Conservation (phyloP, 345 rosid genomes). For the Lenwebbia sp. region DNA sequence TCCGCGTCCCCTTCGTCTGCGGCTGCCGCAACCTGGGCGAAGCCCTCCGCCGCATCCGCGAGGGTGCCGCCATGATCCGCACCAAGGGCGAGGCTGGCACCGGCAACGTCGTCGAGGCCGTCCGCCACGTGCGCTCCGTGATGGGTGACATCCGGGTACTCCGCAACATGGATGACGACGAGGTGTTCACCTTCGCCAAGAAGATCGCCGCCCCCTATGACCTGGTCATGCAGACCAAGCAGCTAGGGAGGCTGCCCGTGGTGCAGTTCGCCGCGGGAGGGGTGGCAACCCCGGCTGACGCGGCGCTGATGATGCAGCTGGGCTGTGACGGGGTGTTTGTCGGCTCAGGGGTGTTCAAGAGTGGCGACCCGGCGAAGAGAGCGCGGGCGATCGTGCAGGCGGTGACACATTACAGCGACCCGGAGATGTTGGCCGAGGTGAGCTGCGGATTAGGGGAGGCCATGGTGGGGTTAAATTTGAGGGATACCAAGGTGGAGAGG, state of each 20-base stretch:
- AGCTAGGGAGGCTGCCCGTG: slow-evolving; percentile 61
- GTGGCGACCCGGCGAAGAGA: slow-evolving; percentile 53
- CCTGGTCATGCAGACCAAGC: slow-evolving; percentile 60
- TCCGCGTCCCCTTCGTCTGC: slow-evolving; percentile 72
- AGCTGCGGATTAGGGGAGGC: slow-evolving; percentile 68
- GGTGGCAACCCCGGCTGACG: slow-evolving; percentile 70
- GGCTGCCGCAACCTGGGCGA: slow-evolving; percentile 80
- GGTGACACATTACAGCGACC: slow-evolving; percentile 51
- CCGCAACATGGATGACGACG: slow-evolving; percentile 70
- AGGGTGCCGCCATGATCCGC: slow-evolving; percentile 81
- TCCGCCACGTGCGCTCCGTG: slow-evolving; percentile 71
- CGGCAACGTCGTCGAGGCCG: slow-evolving; percentile 70
- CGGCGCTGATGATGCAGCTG: slow-evolving; percentile 72
- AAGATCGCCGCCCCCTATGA: slow-evolving; percentile 58
- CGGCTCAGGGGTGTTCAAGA: slow-evolving; percentile 64
- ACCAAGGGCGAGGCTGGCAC: slow-evolving; percentile 88
- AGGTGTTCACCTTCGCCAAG: slow-evolving; percentile 60
- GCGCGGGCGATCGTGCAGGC: slow-evolving; percentile 66
- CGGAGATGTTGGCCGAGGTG: slow-evolving; percentile 49
- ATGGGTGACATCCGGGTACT: slow-evolving; percentile 56
- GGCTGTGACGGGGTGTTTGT: slow-evolving; percentile 71
- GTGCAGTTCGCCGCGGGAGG: slow-evolving; percentile 72
- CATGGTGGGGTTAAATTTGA: slow-evolving; percentile 68
- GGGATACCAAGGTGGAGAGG: slow-evolving; percentile 60
- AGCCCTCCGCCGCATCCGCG: slow-evolving; percentile 61